Base-by-base conservation (phyloP, 345 rosid genomes). In the Corymbia maculata region DNA sequence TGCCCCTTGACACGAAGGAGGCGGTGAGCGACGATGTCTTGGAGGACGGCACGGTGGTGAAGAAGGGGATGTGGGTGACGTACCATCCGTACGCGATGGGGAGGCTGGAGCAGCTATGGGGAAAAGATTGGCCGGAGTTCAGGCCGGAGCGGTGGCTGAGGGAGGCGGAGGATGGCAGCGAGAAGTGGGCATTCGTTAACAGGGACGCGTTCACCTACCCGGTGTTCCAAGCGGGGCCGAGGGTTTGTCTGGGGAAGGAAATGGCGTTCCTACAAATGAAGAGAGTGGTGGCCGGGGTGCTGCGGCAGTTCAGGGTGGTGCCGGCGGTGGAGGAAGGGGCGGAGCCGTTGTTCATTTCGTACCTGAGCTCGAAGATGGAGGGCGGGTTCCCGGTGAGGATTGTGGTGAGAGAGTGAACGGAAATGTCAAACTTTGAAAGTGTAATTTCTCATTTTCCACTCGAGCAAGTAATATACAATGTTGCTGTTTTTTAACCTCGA, bases 51-150 rank as follows among this genome's bases (percentile, higher is more conserved):
- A 94, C 92, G 8, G 57, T 10, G 44, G 90, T 95, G 14, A 90
- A 52, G 89, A 94, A 92, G 66, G 97, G 94, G 9, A 88, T 11
- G 45, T 19, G 59, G 44, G 90, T 92, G 5, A 11, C 79, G 12
- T 95, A 95, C 87, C 94, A 90, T 87, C 92, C 95, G 16, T 92
- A 92, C 57, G 92, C 93, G 28, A 93, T 93, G 94, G 93, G 93
- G 50, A 92, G 94, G 88, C 89, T 88, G 91, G 89, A 91, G 84
- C 86, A 85, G 15, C 47, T 94, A 36, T 94, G 95, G 95, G 95
- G 95, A 16, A 19, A 86, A 2, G 94, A 94, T 88, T 91, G 92
- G 90, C 70, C 52, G 19, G 92, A 94, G 52, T 94, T 91, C 87
- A 92, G 87, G 87, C 95, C 94, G 9, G 94, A 91, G 64, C 91